Percentiles rank a stretch among this genome's conserved stretches.
Evolutionary conservation across 2,329 filamentous ascomycete species (phyloP).

Genomic region (Nemania abortiva): DNA sequence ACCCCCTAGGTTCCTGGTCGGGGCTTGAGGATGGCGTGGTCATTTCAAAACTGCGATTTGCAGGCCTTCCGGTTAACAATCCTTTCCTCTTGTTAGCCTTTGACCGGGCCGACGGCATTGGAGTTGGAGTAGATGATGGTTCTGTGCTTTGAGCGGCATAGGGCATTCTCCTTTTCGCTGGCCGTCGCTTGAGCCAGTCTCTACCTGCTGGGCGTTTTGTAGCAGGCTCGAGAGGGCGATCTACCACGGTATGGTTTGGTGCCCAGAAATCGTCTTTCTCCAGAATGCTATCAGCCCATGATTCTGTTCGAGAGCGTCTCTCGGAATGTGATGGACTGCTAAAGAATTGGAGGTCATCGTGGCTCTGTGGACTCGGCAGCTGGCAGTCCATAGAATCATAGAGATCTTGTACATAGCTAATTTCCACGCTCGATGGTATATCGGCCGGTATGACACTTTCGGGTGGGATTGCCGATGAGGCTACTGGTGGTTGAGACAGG

Average conservation of each 20-base stretch:
- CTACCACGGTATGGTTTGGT: constrained; percentile 32
- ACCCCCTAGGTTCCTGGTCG: constrained; percentile 31
- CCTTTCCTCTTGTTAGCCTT: constrained; percentile 25
- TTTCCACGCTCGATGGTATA: constrained; percentile 17
- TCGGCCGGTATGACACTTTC: constrained; percentile 27
- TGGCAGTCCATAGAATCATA: constrained; percentile 54
- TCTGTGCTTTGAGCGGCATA: constrained; percentile 37
- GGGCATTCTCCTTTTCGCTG: constrained; percentile 44
- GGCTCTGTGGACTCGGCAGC: constrained; percentile 55
- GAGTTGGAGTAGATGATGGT: constrained; percentile 42
- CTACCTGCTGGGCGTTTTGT: constrained; percentile 44
- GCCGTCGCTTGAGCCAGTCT: constrained; percentile 49
- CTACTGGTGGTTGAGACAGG: constrained; percentile 16
- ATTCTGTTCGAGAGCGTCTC: constrained; percentile 44
- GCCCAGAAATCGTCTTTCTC: constrained; percentile 50
- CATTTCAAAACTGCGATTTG: constrained; percentile 46
- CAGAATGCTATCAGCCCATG: constrained; percentile 44
- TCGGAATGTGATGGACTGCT: constrained; percentile 36
- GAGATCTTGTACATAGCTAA: constrained; percentile 26
- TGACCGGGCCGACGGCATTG: constrained; percentile 27
- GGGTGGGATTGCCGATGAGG: constrained; percentile 29
- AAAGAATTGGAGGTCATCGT: constrained; percentile 42
- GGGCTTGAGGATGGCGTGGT: constrained; percentile 46
- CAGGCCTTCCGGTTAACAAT: constrained; percentile 11
- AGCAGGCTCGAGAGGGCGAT: constrained; percentile 25